Evolutionary conservation across 768 basidiomycete species (phyloP).

Genomic region (Trametes villosa): DNA sequence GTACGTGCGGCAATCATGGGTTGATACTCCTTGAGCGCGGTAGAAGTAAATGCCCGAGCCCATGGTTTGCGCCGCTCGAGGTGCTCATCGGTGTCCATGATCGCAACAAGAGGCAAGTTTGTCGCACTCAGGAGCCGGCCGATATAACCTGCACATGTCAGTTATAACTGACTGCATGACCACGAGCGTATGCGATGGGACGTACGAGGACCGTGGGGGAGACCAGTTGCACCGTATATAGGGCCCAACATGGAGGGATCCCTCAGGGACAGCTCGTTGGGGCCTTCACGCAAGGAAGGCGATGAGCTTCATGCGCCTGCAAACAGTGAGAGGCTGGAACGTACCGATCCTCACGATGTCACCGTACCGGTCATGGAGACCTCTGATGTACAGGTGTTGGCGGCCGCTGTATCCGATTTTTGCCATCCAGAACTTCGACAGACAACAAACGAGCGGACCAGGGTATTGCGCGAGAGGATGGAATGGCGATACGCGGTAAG

Average conservation of each 20-base stretch:
- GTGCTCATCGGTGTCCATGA: conserved; percentile 40
- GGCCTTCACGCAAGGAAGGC: conserved; percentile 35
- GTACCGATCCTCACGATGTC: conserved; percentile 42
- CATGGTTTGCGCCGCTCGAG: conserved; percentile 50
- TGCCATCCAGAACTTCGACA: conserved; percentile 36
- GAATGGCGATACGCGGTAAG: conserved; percentile 21
- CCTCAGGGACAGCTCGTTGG: conserved; percentile 49
- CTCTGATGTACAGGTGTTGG: conserved; percentile 33
- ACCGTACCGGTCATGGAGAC: conserved; percentile 44
- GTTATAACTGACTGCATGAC: not conserved
- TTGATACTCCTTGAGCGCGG: conserved; percentile 53
- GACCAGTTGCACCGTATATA: conserved; percentile 37
- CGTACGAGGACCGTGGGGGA: conserved; percentile 47
- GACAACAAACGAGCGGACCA: conserved; percentile 30
- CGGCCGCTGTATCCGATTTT: conserved; percentile 30
- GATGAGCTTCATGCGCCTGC: not conserved
- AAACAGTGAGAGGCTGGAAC: not conserved
- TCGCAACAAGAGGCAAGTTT: conserved; percentile 18
- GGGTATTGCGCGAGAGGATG: conserved; percentile 24
- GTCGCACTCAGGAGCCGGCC: not conserved
- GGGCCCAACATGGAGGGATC: conserved; percentile 38
- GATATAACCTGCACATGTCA: not conserved
- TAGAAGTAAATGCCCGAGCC: conserved; percentile 51
- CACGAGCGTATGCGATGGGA: conserved; percentile 26
- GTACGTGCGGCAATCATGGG: conserved; percentile 42